A percentile compares a stretch with the other conserved stretches of the same genome.
Conservation (phyloP, 257 asterid genomes). For the Solanum gracilifrons region DNA sequence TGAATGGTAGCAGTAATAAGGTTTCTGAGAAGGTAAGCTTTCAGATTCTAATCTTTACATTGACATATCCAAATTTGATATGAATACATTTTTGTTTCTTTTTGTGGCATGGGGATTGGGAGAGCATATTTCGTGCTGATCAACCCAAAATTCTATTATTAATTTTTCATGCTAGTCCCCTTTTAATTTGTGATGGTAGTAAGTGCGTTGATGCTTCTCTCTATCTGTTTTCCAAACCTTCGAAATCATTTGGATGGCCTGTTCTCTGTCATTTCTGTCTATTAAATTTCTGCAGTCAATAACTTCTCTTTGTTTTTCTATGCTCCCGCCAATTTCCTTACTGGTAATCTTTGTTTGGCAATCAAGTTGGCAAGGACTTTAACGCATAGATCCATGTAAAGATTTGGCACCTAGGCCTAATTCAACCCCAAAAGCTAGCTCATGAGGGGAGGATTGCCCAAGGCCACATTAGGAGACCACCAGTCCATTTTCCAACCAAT, state of each 20-base stretch:
- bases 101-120: neutral
- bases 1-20: constrained; percentile 87
- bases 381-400: neutral
- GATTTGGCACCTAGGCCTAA: neutral
- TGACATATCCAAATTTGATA: neutral
- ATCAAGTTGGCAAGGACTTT: neutral
- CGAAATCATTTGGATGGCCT: neutral
- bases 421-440: neutral
- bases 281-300: neutral
- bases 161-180: neutral
- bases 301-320: neutral
- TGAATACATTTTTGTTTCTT: neutral
- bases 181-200: neutral
- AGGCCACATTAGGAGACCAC: neutral
- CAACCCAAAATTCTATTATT: neutral
- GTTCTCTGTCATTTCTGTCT: neutral
- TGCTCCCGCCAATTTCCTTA: neutral
- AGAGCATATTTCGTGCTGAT: neutral
- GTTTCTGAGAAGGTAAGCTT: constrained; percentile 77
- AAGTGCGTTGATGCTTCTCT: neutral
- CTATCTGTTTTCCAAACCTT: neutral
- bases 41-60: neutral
- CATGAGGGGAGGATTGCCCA: neutral
- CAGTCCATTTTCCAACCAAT: neutral
- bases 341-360: neutral